These are phyloP conservation scores for Botrytis pseudocinerea DNA, from an alignment of 2,329 filamentous ascomycete species.

Conservation along the genomic window DNA sequence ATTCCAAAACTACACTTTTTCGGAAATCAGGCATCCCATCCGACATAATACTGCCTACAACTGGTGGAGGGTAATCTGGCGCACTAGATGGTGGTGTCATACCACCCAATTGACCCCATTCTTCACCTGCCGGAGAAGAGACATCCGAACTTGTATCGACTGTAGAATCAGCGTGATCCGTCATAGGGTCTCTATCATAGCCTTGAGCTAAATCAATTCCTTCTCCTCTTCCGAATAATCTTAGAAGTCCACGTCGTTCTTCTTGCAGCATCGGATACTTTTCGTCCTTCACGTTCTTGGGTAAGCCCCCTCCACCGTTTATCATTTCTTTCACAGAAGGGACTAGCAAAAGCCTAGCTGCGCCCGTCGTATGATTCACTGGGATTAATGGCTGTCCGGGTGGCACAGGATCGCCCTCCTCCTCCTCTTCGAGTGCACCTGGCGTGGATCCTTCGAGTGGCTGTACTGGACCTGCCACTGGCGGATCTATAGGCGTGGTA, in stretches of 20 bases:
- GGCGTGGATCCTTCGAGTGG: slow-evolving; percentile 16
- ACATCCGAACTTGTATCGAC: slow-evolving; percentile 49
- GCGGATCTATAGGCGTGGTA: not conserved
- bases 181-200: slow-evolving; percentile 38
- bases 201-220: slow-evolving; percentile 60
- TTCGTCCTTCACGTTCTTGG: slow-evolving; percentile 54
- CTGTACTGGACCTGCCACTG: not conserved
- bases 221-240: slow-evolving; percentile 78
- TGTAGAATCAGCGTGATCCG: slow-evolving; percentile 47
- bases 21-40: slow-evolving; percentile 58
- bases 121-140: slow-evolving; percentile 55
- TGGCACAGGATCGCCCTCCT: slow-evolving; percentile 48
- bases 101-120: slow-evolving; percentile 59
- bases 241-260: slow-evolving; percentile 69
- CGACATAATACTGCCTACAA: slow-evolving; percentile 35
- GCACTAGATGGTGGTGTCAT: slow-evolving; percentile 34
- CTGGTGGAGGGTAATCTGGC: slow-evolving; percentile 15
- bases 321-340: slow-evolving; percentile 63
- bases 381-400: slow-evolving; percentile 71
- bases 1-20: slow-evolving; percentile 51
- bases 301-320: slow-evolving; percentile 48
- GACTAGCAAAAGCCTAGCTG: slow-evolving; percentile 77
- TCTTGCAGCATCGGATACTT: slow-evolving; percentile 78
- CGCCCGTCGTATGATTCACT: slow-evolving; percentile 85
- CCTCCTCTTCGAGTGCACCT: slow-evolving; percentile 42